Conservation (phyloP, 345 rosid species). For the Hevea brasiliensis region DNA sequence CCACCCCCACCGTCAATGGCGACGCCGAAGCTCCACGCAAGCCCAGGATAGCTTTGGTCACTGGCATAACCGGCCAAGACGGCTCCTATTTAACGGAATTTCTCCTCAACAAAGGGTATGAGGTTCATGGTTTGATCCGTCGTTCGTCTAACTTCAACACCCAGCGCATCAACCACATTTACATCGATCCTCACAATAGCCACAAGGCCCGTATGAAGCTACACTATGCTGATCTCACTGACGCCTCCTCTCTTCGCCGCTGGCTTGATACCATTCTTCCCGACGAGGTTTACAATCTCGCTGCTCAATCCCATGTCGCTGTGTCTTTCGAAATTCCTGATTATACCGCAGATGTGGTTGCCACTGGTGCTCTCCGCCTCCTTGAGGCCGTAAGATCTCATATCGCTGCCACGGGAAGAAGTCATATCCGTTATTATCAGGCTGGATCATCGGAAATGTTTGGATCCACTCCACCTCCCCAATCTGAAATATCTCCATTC, state of each 20-base stretch:
- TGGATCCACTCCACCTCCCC: slow-evolving; percentile 91
- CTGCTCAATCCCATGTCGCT: slow-evolving; percentile 93
- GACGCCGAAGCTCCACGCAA: slow-evolving; percentile 19
- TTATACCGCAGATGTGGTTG: slow-evolving; percentile 92
- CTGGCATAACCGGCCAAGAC: slow-evolving; percentile 96
- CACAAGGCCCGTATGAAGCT: slow-evolving; percentile 89
- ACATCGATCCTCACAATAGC: slow-evolving; percentile 89
- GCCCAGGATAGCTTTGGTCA: slow-evolving; percentile 66
- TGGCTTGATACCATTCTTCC: slow-evolving; percentile 88
- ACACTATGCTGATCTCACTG: slow-evolving; percentile 82
- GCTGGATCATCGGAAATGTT: slow-evolving; percentile 99
- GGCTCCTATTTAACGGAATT: slow-evolving; percentile 94
- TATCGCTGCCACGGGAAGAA: slow-evolving; percentile 64
- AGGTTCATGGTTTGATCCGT: slow-evolving; percentile 89
- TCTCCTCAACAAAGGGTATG: slow-evolving; percentile 73
- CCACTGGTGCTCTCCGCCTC: slow-evolving; percentile 90
- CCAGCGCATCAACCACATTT: slow-evolving; percentile 93
- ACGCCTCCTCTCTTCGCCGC: slow-evolving; percentile 93
- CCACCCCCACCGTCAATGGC: slow-evolving; percentile 25
- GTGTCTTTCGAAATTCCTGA: slow-evolving; percentile 97
- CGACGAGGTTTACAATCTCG: slow-evolving; percentile 92
- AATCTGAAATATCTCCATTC: slow-evolving; percentile 74
- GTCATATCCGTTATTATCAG: slow-evolving; percentile 70
- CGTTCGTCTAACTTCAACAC: slow-evolving; percentile 97
- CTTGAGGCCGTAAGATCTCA: slow-evolving; percentile 95